These are phyloP conservation scores for Aureobasidium leucospermi DNA, from an alignment of 2,329 filamentous ascomycete genomes.

Conservation along the genomic window DNA sequence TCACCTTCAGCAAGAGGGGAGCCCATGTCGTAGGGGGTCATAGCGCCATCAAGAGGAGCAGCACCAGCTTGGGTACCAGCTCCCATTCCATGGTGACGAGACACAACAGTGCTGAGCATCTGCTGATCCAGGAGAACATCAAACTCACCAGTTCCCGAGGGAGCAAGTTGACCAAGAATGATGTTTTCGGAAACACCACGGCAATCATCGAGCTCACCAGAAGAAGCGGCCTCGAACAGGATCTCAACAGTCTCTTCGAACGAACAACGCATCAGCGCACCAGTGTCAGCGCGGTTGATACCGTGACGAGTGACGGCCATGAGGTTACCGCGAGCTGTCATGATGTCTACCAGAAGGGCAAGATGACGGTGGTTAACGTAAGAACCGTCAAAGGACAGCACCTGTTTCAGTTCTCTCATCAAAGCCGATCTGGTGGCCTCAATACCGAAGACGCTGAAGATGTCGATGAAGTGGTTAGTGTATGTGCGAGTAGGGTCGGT, in stretches of 20 bases:
- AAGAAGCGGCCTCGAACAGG: slow-evolving; percentile 86
- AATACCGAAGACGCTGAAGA: slow-evolving; percentile 91
- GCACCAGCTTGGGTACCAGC: slow-evolving; percentile 76
- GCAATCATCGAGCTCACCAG: slow-evolving; percentile 94
- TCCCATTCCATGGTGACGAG: slow-evolving; percentile 41
- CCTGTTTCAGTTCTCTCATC: slow-evolving; percentile 80
- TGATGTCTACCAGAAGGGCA: slow-evolving; percentile 89
- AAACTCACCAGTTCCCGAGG: slow-evolving; percentile 94
- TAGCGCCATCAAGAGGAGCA: slow-evolving; percentile 63
- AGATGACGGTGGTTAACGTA: slow-evolving; percentile 99
- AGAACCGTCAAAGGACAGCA: slow-evolving; percentile 96
- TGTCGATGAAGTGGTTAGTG: slow-evolving; percentile 92
- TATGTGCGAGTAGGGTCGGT: slow-evolving; percentile 82
- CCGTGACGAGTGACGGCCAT: slow-evolving; percentile 97
- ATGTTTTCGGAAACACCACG: slow-evolving; percentile 97
- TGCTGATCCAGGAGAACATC: slow-evolving; percentile 88
- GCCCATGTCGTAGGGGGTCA: slow-evolving; percentile 81
- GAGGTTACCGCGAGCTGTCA: slow-evolving; percentile 90
- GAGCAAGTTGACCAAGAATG: slow-evolving; percentile 94
- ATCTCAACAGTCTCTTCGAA: slow-evolving; percentile 99
- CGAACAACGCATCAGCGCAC: slow-evolving; percentile 97
- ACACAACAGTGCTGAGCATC: slow-evolving; percentile 94
- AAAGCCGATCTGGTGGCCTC: slow-evolving; percentile 85
- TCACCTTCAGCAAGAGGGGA: slow-evolving; percentile 56
- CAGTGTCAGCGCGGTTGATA: slow-evolving; percentile 96